Conservation (phyloP, 1,284 basidiomycete genomes). For the Ceratobasidium sp. region DNA sequence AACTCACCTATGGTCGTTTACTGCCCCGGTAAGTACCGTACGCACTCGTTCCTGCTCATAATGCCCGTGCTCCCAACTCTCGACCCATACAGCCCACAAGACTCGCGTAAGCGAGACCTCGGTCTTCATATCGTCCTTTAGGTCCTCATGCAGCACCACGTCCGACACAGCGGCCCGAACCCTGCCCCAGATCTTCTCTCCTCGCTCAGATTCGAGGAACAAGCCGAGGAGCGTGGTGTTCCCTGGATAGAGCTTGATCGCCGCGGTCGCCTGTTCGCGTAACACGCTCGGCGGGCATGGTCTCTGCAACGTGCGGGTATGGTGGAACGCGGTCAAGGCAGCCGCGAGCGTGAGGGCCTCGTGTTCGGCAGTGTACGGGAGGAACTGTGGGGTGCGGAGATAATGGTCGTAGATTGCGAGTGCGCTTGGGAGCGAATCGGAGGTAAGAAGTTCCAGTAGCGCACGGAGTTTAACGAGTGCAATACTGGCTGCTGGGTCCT, state of each 20-base stretch:
- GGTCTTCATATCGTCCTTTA: slow-evolving; percentile 57
- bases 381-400: slow-evolving; percentile 46
- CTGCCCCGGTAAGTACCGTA: slow-evolving; percentile 66
- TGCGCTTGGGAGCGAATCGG: slow-evolving; percentile 33
- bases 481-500: slow-evolving; percentile 25
- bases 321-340: slow-evolving; percentile 70
- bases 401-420: slow-evolving; percentile 4
- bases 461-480: slow-evolving; percentile 65
- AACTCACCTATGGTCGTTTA: slow-evolving; percentile 71
- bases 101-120: slow-evolving; percentile 59
- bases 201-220: slow-evolving; percentile 81
- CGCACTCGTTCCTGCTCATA: slow-evolving; percentile 78
- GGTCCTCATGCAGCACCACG: slow-evolving; percentile 15
- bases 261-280: slow-evolving; percentile 66
- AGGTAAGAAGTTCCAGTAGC: slow-evolving; percentile 69
- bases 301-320: slow-evolving; percentile 65
- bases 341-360: slow-evolving; percentile 71
- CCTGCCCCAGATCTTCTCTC: slow-evolving; percentile 76
- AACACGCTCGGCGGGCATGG: slow-evolving; percentile 69
- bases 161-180: slow-evolving; percentile 59
- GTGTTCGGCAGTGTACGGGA: slow-evolving; percentile 55
- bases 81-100: slow-evolving; percentile 76
- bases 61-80: slow-evolving; percentile 75
- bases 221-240: slow-evolving; percentile 80
- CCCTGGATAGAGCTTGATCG: slow-evolving; percentile 69